phyloP scores from a whole-genome alignment of 768 basidiomycete genomes.

The Tremella mesenterica region DNA sequence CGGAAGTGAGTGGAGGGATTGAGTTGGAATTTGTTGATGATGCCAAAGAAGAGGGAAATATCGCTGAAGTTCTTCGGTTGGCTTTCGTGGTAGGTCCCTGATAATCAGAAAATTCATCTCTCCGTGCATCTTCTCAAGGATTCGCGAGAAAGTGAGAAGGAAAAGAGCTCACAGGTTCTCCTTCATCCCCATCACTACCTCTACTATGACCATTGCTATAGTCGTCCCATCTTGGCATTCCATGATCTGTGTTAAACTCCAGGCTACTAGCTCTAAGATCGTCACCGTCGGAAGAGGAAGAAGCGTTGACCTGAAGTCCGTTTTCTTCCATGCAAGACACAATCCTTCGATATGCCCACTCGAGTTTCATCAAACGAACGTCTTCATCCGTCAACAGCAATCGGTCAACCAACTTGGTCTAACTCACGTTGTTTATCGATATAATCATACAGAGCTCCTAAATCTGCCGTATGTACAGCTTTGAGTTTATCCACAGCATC shows the following conservation, averaged over 20 bases:
- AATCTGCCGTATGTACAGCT: constrained; percentile 3
- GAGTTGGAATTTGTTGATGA: constrained; percentile 21
- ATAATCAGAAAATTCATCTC: constrained; percentile 1
- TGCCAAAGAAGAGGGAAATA: constrained; percentile 31
- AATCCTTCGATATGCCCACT: constrained; percentile 30
- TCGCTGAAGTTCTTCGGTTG: constrained; percentile 18
- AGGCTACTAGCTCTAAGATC: constrained; percentile 15
- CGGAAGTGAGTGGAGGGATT: constrained; percentile 14
- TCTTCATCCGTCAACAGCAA: constrained; percentile 17
- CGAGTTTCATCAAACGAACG: constrained; percentile 37
- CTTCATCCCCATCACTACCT: constrained; percentile 19
- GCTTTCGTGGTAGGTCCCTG: constrained; percentile 4
- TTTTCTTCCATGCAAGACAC: constrained; percentile 23
- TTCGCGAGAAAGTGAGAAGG: not conserved
- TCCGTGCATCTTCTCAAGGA: too few species aligned
- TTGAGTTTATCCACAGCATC: constrained; percentile 6
- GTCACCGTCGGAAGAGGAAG: constrained; percentile 24
- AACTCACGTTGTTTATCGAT: constrained; percentile 39
- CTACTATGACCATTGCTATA: constrained; percentile 5
- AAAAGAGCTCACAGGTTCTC: constrained; percentile 18
- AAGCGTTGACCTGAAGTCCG: constrained; percentile 17
- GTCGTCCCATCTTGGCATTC: constrained; percentile 12
- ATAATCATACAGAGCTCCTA: constrained; percentile 27
- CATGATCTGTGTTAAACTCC: constrained; percentile 8
- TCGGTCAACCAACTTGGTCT: not conserved